Conservation (phyloP, 2,329 filamentous ascomycete species). For the Furcasterigmium furcatum region DNA sequence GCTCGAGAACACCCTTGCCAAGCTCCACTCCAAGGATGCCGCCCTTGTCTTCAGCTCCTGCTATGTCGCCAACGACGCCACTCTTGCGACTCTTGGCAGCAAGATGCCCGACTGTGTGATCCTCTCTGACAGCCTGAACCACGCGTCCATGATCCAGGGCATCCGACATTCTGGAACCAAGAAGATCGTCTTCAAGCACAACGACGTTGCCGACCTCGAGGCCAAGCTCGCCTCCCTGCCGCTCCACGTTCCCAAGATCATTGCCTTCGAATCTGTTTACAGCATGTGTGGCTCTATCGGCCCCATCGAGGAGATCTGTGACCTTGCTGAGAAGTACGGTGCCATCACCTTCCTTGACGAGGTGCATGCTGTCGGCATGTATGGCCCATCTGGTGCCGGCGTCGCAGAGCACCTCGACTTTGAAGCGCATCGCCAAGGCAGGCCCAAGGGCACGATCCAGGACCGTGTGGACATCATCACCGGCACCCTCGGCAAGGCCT, state of each 20-base stretch:
- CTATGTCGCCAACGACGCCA: constrained; percentile 98
- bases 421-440: constrained; percentile 75
- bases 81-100: constrained; percentile 91
- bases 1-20: constrained; percentile 78
- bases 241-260: constrained; percentile 87
- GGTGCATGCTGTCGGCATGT: constrained; percentile 99
- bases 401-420: constrained; percentile 97
- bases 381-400: constrained; percentile 90
- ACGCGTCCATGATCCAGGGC: constrained; percentile 99
- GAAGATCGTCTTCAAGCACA: constrained; percentile 99
- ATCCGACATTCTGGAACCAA: constrained; percentile 96
- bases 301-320: constrained; percentile 92
- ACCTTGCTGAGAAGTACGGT: constrained; percentile 95
- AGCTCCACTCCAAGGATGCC: constrained; percentile 86
- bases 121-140: constrained; percentile 94
- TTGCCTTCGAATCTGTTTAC: constrained; percentile 98
- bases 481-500: constrained; percentile 94
- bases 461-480: constrained; percentile 98
- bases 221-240: constrained; percentile 87
- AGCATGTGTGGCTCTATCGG: constrained; percentile 99
- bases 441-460: constrained; percentile 80
- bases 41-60: constrained; percentile 96
- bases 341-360: constrained; percentile 97
- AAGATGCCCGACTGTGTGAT: constrained; percentile 97
- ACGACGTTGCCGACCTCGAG: constrained; percentile 90